Evolutionary conservation across 371 early-diverging fungal genomes (phyloP), one percentile per base, ranked within the genome.

Genomic region (Apophysomyces sp.): DNA sequence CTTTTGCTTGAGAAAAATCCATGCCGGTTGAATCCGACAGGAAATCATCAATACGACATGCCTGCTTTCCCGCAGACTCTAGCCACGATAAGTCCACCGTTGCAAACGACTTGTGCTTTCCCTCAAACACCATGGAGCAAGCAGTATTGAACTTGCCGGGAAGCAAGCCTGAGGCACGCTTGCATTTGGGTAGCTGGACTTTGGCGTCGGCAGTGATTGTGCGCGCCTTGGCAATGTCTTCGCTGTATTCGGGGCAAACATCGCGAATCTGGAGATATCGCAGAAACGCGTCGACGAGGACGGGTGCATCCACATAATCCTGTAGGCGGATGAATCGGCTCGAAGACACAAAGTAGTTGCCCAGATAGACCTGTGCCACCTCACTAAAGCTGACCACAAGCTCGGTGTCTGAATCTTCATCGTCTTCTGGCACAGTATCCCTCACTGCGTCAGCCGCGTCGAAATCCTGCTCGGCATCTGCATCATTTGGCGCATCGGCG

Each of bases 311-410:
- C 2, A 58, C 62, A 51, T 81, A 82, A 27, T 82, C 79, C 27
- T 72, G 67, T 37, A 74, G 36, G 3, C 71, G 63, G 32, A 83
- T 77, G 64, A 82, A 84, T 2, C 72, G 66, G 30, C 75, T 69
- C 21, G 67, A 52, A 9, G 74, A 63, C 37, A 83, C 62, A 60
- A 86, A 84, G 9, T 72, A 61, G 21, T 84, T 77, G 4, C 85
- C 81, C 28, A 83, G 68, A 59, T 81, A 86, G 1, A 82, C 82
- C 32, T 82, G 82, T 5, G 79, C 85, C 6, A 86, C 85, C 36
- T 86, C 82, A 1, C 72, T 70, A 60, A 86, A 86, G 52, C 78
- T 82, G 49, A 86, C 74, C 28, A 70, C 65, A 0, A 69, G 29
- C 0, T 72, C 79, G 29, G 62, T 66, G 28, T 75, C 72, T 15